Evolutionary conservation across 805 yeast species (phyloP), one percentile per base, ranked within the genome.

Genomic region (Torulaspora quercuum): DNA sequence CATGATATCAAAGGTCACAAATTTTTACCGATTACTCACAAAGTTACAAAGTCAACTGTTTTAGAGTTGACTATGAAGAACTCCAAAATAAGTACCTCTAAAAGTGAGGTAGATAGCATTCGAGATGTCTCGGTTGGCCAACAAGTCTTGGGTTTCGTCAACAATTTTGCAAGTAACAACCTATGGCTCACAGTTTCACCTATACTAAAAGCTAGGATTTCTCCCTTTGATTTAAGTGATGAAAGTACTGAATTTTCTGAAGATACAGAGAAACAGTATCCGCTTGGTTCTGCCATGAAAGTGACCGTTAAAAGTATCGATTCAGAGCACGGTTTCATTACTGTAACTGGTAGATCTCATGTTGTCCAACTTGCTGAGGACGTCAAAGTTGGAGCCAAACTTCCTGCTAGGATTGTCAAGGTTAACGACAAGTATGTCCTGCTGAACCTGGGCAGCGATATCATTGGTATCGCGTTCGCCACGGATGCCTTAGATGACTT

Each of bases 401-500:
- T 78, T 29, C 84, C 89, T 2, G 87, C 79, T 5, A 74, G 77
- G 53, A 67, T 87, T 9, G 52, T 76, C 37, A 78, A 72, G 48
- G 73, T 82, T 2, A 65, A 71, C 35, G 81, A 76, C 8, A 69
- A 72, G 27, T 76, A 70, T 48, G 78, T 85, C 25, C 60, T 82
- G 47, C 81, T 86, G 27, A 83, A 82, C 43, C 61, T 87, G 29
- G 83, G 87, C n/a, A 69, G 70, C 21, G 70, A 68, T 29, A 67
- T 81, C 7, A 69, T 72, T 21, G 66, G 58, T 40, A 69, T 80
- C 37, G 72, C 92, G 3, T 78, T 72, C 53, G 73, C 82, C 34
- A 78, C 92, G 3, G 95, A 87, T 57, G 87, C 94, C 5, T 65
- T 83, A 47, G 75, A 80, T 52, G 82, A 82, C 55, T 85, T 75